Evolutionary conservation across 495 filamentous ascomycete species (phyloP).

Genomic region (Trichoderma reesei): DNA sequence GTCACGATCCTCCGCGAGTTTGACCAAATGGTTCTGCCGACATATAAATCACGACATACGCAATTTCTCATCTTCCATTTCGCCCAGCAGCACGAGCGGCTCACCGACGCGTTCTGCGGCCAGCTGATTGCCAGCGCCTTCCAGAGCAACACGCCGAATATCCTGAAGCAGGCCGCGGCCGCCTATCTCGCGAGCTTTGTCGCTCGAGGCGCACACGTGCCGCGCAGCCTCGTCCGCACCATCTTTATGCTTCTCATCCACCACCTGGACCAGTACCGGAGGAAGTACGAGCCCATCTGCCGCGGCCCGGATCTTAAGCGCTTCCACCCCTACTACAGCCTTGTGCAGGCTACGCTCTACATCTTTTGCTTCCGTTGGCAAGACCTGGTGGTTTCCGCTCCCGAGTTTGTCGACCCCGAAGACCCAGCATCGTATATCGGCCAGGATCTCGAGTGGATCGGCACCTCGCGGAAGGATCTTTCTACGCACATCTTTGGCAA

Average conservation of each 20-base stretch:
- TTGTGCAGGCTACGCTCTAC: slow-evolving; percentile 69
- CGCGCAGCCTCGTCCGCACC: slow-evolving; percentile 60
- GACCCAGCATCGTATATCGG: slow-evolving; percentile 45
- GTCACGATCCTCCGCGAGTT: slow-evolving; percentile 76
- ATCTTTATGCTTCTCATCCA: slow-evolving; percentile 66
- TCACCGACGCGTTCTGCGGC: slow-evolving; percentile 73
- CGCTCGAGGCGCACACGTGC: slow-evolving; percentile 72
- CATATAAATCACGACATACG: slow-evolving; percentile 74
- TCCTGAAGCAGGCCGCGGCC: slow-evolving; percentile 70
- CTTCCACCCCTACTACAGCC: slow-evolving; percentile 77
- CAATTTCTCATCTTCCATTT: slow-evolving; percentile 94
- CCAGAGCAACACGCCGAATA: slow-evolving; percentile 41
- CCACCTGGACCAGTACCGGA: slow-evolving; percentile 59
- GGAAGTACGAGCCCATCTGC: slow-evolving; percentile 54
- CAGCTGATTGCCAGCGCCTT: slow-evolving; percentile 63
- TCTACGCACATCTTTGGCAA: slow-evolving; percentile 67
- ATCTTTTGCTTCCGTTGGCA: slow-evolving; percentile 99
- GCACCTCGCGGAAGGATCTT: slow-evolving; percentile 61
- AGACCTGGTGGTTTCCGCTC: slow-evolving; percentile 57
- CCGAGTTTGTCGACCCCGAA: slow-evolving; percentile 40
- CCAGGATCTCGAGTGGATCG: slow-evolving; percentile 63
- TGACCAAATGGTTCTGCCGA: slow-evolving; percentile 73
- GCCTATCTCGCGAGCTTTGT: slow-evolving; percentile 94
- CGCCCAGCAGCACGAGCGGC: slow-evolving; percentile 60
- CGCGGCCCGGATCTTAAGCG: slow-evolving; percentile 74